A percentile compares a stretch with the other conserved stretches of the same genome.
Conservation (phyloP, 768 basidiomycete genomes). For the Obba rivulosa region DNA sequence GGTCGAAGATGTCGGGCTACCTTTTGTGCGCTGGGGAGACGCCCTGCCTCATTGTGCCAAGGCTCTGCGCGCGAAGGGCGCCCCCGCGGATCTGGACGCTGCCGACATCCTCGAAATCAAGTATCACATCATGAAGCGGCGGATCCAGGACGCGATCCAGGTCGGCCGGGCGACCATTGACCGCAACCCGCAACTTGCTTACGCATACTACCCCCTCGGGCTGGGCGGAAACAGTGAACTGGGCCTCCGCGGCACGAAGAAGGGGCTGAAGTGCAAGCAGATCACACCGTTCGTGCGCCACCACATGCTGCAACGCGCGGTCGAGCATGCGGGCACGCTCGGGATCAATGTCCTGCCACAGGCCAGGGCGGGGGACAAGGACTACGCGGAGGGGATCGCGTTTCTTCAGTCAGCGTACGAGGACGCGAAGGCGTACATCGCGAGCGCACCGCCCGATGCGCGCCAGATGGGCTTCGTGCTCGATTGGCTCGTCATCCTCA, state of each 20-base stretch:
- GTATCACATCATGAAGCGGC: slow-evolving; percentile 41
- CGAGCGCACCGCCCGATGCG: slow-evolving; percentile 55
- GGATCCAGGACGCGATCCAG: slow-evolving; percentile 40
- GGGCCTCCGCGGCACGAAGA: slow-evolving; percentile 56
- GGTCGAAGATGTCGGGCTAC: slow-evolving; percentile 39
- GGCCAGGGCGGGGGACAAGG: slow-evolving; percentile 32
- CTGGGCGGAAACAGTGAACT: slow-evolving; percentile 40
- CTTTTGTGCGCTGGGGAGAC: slow-evolving; percentile 52
- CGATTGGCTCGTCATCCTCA: slow-evolving; percentile 54
- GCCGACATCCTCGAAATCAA: slow-evolving; percentile 66
- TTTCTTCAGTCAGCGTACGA: slow-evolving; percentile 56
- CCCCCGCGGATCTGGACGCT: slow-evolving; percentile 37
- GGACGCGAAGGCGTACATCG: slow-evolving; percentile 51
- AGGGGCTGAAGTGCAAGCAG: slow-evolving; percentile 54
- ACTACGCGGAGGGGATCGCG: slow-evolving; percentile 57
- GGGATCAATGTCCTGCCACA: slow-evolving; percentile 45
- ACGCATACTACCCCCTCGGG: slow-evolving; percentile 56
- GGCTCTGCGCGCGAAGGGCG: slow-evolving; percentile 32
- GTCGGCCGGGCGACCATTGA: slow-evolving; percentile 40
- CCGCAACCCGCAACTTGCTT: slow-evolving; percentile 50
- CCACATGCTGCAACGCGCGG: slow-evolving; percentile 54
- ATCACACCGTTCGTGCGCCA: slow-evolving; percentile 52
- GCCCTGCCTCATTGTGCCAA: slow-evolving; percentile 52
- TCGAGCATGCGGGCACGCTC: slow-evolving; percentile 53
- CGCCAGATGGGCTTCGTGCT: slow-evolving; percentile 52